A percentile compares a stretch with the other conserved stretches of the same genome.
Conservation (phyloP, 164 flowering plant species). For the Vitis labrusca region DNA sequence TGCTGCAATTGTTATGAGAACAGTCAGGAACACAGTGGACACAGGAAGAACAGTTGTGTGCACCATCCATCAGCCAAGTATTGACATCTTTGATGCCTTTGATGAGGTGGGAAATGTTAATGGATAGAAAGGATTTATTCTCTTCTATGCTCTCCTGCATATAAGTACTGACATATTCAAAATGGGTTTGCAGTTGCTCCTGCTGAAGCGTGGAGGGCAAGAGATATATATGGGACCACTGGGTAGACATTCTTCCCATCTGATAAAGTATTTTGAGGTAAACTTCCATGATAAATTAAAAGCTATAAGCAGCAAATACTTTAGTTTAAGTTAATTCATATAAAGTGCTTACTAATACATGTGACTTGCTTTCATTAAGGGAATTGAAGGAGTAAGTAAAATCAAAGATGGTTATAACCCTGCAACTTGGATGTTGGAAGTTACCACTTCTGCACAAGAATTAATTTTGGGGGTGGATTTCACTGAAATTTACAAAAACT, state of each 20-base stretch:
- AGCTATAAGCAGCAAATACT: too few species aligned
- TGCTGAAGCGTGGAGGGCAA: slow-evolving; percentile 60
- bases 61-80: slow-evolving; percentile 73
- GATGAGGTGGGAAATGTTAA: slow-evolving; percentile 42
- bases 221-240: slow-evolving; percentile 55
- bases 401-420: neutral
- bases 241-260: slow-evolving; percentile 41
- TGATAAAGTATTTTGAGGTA: slow-evolving; percentile 62
- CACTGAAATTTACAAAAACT: too few species aligned
- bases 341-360: neutral
- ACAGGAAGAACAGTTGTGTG: slow-evolving; percentile 71
- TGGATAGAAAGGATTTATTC: neutral
- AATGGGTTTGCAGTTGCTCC: slow-evolving; percentile 38
- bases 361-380: slow-evolving; percentile 1
- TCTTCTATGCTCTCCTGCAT: neutral
- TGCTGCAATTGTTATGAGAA: slow-evolving; percentile 71
- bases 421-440: too few species aligned
- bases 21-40: slow-evolving; percentile 64
- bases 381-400: slow-evolving; percentile 12
- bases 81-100: slow-evolving; percentile 65
- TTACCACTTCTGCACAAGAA: too few species aligned
- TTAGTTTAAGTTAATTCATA: too few species aligned
- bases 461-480: too few species aligned
- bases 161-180: neutral
- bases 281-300: neutral